Evolutionary conservation across 768 basidiomycete species (phyloP).

Genomic region (Boletus eberwhitei): DNA sequence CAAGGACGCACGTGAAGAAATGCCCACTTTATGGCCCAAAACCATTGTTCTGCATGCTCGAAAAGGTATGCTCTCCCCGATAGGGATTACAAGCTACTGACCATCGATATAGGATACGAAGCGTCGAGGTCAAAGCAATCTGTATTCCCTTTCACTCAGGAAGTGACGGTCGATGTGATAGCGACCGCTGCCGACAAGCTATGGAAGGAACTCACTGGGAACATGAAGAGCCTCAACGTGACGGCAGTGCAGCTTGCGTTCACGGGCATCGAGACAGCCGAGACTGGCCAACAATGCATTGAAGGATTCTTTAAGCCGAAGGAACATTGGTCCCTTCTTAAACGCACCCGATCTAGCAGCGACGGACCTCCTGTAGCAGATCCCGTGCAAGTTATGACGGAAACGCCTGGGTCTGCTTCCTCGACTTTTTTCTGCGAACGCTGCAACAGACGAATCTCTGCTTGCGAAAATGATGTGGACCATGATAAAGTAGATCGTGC

Average conservation of each 20-base stretch:
- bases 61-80: constrained; percentile 47
- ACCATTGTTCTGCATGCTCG: constrained; percentile 77
- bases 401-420: not conserved
- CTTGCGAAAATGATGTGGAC: constrained; percentile 23
- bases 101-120: constrained; percentile 54
- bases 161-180: constrained; percentile 74
- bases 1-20: constrained; percentile 70
- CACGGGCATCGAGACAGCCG: constrained; percentile 69
- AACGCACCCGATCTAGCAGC: constrained; percentile 39
- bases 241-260: constrained; percentile 73
- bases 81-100: not conserved
- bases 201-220: constrained; percentile 83
- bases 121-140: constrained; percentile 75
- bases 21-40: constrained; percentile 87
- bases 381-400: not conserved
- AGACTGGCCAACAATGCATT: constrained; percentile 81
- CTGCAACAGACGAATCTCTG: constrained; percentile 48
- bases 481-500: constrained; percentile 25
- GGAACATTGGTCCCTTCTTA: constrained; percentile 26
- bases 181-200: constrained; percentile 73
- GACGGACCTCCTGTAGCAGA: constrained; percentile 2
- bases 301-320: constrained; percentile 73
- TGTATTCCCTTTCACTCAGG: constrained; percentile 78
- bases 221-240: constrained; percentile 53
- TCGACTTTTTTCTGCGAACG: constrained; percentile 50